Conservation (phyloP, 225 moss, liverwort and hornwort species). For the Bryum argenteum region DNA sequence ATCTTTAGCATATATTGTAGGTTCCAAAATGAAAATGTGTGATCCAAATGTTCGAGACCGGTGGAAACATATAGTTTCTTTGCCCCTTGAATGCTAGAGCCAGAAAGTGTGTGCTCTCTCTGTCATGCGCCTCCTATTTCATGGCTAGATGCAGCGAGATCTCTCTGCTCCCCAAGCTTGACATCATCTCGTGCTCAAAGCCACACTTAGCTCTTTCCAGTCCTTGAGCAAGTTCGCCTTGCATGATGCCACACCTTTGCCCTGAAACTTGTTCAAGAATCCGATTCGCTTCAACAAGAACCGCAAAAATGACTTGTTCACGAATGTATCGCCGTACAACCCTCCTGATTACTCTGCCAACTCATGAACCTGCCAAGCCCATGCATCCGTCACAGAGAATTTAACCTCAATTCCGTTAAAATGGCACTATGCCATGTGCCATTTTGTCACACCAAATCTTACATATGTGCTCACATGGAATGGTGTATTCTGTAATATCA, state of each 20-base stretch:
- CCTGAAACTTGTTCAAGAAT: conserved; percentile 47
- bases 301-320: conserved; percentile 56
- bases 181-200: conserved; percentile 41
- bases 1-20: too few relatives aligned
- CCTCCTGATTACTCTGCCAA: conserved; percentile 50
- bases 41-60: too few relatives aligned
- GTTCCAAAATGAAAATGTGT: too few relatives aligned
- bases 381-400: too few relatives aligned
- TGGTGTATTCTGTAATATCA: too few relatives aligned
- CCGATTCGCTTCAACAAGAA: conserved; percentile 45
- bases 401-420: too few relatives aligned
- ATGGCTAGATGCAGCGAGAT: conserved; percentile 31
- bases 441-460: too few relatives aligned
- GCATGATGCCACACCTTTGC: conserved; percentile 13
- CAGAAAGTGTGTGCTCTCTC: too few relatives aligned
- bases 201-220: conserved; percentile 54
- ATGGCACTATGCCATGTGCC: too few relatives aligned
- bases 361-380: conserved; percentile 44
- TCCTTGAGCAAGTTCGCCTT: conserved; percentile 36
- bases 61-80: too few relatives aligned
- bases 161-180: conserved; percentile 25
- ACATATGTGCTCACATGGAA: too few relatives aligned
- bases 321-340: conserved; percentile 54
- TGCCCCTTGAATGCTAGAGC: too few relatives aligned
- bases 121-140: conserved; percentile 49